Base-by-base conservation (phyloP, 1,284 basidiomycete genomes). In the Ceratobasidium papillatum region DNA sequence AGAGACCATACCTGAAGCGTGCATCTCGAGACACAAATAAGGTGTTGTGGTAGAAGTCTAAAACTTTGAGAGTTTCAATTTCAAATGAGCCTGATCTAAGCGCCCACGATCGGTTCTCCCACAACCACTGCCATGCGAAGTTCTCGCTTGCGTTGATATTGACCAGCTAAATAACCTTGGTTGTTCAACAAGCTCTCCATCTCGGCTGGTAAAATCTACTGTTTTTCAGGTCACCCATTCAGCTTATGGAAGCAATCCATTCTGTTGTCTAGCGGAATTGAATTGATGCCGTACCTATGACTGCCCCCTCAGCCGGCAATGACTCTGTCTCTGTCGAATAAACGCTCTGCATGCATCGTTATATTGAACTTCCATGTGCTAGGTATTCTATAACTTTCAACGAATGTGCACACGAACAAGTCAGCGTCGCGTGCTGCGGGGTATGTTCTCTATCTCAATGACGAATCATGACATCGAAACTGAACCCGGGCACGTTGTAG, bases 391-490 rank as follows among this genome's bases (percentile, higher is more conserved):
- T 41, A 41, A 41, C n/a, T n/a, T n/a, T n/a, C n/a, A n/a, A n/a
- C n/a, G n/a, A n/a, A 36, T 0, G 34, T 17, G 14, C 14, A 1
- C 54, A 32, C 54, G 32, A 19, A 30, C 27, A 56, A 12, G 36
- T 34, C 2, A 30, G 36, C n/a, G 36, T 59, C 36, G 56, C n/a
- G n/a, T 58, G 36, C 36, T 41, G 56, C 36, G 56, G 56, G 56
- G 45, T 64, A 64, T 22, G 61, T 63, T 14, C 61, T 47, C 61
- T 64, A 64, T 49, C 47, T 49, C 43, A 30, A 64, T 64, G 41
- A 64, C 43, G 43, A 47, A 14, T 64, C 45, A 64, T 64, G 62
- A 64, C 62, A 64, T 51, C 62, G 47, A 64, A 49, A 64, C 54
- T 47, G 38, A 56, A 59, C 52, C 66, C 30, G 54, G 22, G 36